Percentiles rank a stretch among this genome's conserved stretches.
phyloP scores from a whole-genome alignment of 495 filamentous ascomycete genomes.

The Penicillium lagena region DNA sequence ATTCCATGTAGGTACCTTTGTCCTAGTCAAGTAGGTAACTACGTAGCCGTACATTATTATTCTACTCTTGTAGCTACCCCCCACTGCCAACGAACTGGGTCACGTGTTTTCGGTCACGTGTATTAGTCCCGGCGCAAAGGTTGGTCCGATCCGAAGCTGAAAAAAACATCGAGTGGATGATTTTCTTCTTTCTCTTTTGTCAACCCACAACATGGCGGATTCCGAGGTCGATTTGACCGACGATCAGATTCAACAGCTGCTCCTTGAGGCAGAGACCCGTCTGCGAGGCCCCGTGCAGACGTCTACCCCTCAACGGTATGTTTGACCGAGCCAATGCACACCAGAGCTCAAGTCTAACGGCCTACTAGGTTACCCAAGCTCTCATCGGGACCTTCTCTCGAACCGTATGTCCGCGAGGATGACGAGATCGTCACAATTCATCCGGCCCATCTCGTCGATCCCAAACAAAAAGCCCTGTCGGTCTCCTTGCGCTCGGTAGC shows the following conservation, averaged over 20 bases:
- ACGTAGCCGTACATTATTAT: too few species aligned
- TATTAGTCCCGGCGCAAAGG: too few species aligned
- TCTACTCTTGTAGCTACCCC: too few species aligned
- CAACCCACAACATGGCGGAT: too few species aligned
- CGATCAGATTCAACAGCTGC: slow-evolving; percentile 55
- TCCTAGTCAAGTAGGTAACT: too few species aligned
- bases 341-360: not conserved
- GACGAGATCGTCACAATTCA: slow-evolving; percentile 42
- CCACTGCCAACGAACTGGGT: too few species aligned
- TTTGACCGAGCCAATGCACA: not conserved
- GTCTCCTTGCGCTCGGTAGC: slow-evolving; percentile 34
- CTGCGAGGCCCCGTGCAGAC: slow-evolving; percentile 26
- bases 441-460: slow-evolving; percentile 34
- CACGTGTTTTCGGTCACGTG: too few species aligned
- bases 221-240: slow-evolving; percentile 30
- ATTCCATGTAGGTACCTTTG: too few species aligned
- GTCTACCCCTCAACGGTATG: slow-evolving; percentile 8
- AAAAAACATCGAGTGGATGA: too few species aligned
- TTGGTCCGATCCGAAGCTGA: too few species aligned
- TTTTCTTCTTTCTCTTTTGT: too few species aligned
- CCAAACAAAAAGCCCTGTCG: slow-evolving; percentile 34
- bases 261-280: slow-evolving; percentile 57
- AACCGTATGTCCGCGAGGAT: slow-evolving; percentile 43
- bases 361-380: slow-evolving; percentile 34
- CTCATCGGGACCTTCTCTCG: slow-evolving; percentile 23